Conservation (phyloP, 352 stramenopile genomes). For the Phytophthora kernoviae region DNA sequence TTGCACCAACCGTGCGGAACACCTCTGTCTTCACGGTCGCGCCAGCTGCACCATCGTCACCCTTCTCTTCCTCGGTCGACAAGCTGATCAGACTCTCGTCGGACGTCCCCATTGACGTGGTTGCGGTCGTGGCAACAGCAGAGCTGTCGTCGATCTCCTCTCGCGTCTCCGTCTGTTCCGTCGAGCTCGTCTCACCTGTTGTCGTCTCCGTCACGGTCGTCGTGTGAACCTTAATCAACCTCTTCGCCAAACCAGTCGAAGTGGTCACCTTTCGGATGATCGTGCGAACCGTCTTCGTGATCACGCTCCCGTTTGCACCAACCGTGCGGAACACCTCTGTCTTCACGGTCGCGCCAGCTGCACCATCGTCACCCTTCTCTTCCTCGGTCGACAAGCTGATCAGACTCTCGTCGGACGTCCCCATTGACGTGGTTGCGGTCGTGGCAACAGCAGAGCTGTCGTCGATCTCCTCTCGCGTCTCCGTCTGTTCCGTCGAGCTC, state of each 20-base stretch:
- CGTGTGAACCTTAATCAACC: neutral
- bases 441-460: constrained; percentile 3
- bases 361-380: constrained; percentile 7
- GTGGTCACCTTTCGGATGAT: neutral
- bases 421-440: neutral
- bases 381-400: constrained; percentile 6
- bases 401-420: neutral
- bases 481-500: constrained; percentile 11
- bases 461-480: constrained; percentile 17
- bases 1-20: neutral
- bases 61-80: neutral
- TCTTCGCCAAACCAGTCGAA: neutral
- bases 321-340: constrained; percentile 3
- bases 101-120: too few species aligned
- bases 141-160: neutral
- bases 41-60: neutral
- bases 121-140: neutral
- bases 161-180: neutral
- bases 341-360: constrained; percentile 2
- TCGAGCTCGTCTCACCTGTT: neutral
- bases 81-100: neutral
- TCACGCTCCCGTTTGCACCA: neutral
- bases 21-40: constrained; percentile 1
- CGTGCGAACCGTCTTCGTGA: constrained; percentile 4
- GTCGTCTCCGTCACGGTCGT: constrained; percentile 5